A percentile compares a stretch with the other conserved stretches of the same genome.
Conservation (phyloP, 2,329 filamentous ascomycete genomes). For the Fusarium redolens region DNA sequence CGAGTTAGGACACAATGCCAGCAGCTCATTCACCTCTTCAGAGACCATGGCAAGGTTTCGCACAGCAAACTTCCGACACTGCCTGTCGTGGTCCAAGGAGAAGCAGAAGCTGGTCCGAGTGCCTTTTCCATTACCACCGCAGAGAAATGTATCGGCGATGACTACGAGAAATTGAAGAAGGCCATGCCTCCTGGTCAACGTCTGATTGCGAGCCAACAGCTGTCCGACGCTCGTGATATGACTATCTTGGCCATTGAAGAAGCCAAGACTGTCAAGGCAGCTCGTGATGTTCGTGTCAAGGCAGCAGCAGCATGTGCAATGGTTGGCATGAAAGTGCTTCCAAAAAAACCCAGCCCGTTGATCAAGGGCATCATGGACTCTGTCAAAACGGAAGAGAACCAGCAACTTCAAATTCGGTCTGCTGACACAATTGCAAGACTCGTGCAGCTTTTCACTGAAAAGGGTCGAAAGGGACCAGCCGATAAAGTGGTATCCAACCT, state of each 20-base stretch:
- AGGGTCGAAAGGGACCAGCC: conserved; percentile 83
- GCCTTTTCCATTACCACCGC: conserved; percentile 91
- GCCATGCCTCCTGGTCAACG: conserved; percentile 88
- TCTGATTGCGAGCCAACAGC: conserved; percentile 81
- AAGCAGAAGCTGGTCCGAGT: conserved; percentile 88
- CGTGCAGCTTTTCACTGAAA: conserved; percentile 85
- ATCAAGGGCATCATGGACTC: conserved; percentile 99
- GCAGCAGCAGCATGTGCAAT: conserved; percentile 88
- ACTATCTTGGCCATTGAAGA: conserved; percentile 81
- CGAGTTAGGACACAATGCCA: conserved; percentile 92
- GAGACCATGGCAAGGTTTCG: conserved; percentile 87
- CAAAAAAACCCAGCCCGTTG: conserved; percentile 91
- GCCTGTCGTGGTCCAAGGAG: conserved; percentile 93
- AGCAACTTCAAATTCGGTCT: conserved; percentile 87
- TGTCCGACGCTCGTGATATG: conserved; percentile 80
- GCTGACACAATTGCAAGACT: conserved; percentile 85
- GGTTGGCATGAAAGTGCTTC: conserved; percentile 86
- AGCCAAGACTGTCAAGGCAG: conserved; percentile 80
- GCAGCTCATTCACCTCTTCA: conserved; percentile 89
- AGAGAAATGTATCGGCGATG: conserved; percentile 85
- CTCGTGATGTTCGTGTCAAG: conserved; percentile 85
- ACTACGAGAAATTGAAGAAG: conserved; percentile 91
- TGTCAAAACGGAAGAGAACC: conserved; percentile 92
- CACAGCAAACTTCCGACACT: conserved; percentile 80
- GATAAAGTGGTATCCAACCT: conserved; percentile 97